Evolutionary conservation across 1,284 basidiomycete genomes (phyloP).

Genomic region (Anthracocystis panici-leucophaei): DNA sequence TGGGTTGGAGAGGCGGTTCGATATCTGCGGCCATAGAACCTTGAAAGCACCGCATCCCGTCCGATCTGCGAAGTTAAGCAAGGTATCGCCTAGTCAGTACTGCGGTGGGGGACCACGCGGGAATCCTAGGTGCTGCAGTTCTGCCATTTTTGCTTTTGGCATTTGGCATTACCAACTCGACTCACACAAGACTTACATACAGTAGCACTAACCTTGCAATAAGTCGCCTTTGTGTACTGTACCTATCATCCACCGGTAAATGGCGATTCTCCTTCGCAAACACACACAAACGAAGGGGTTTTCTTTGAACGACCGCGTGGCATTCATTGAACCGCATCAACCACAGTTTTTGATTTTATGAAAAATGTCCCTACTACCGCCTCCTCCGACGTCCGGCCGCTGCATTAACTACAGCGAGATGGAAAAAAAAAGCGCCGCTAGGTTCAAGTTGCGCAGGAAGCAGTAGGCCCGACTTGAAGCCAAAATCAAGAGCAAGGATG

Average conservation of each 20-base stretch:
- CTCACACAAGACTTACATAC: neutral
- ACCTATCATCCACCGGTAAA: no score
- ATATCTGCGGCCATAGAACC: conserved; percentile 83
- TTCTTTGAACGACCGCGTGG: neutral
- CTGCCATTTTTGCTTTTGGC: conserved; percentile 57
- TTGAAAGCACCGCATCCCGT: conserved; percentile 84
- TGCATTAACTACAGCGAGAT: conserved; percentile 37
- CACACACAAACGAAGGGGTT: no score
- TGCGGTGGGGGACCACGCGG: conserved; percentile 85
- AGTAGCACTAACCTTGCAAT: no score
- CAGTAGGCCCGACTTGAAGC: conserved; percentile 30
- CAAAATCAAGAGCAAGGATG: conserved; percentile 14
- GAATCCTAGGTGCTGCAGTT: conserved; percentile 85
- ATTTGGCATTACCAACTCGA: neutral
- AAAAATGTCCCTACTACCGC: conserved; percentile 49
- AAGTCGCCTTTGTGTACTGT: no score
- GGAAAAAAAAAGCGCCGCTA: conserved; percentile 51
- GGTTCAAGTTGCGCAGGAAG: conserved; percentile 59
- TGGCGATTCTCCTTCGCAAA: no score
- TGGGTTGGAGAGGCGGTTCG: no score
- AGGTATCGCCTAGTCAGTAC: conserved; percentile 84
- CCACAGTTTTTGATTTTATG: neutral
- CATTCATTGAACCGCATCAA: neutral
- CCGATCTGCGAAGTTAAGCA: conserved; percentile 84
- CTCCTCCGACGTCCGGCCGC: conserved; percentile 58